Evolutionary conservation across 768 basidiomycete genomes (phyloP).

Genomic region (Pleurotus giganteus): DNA sequence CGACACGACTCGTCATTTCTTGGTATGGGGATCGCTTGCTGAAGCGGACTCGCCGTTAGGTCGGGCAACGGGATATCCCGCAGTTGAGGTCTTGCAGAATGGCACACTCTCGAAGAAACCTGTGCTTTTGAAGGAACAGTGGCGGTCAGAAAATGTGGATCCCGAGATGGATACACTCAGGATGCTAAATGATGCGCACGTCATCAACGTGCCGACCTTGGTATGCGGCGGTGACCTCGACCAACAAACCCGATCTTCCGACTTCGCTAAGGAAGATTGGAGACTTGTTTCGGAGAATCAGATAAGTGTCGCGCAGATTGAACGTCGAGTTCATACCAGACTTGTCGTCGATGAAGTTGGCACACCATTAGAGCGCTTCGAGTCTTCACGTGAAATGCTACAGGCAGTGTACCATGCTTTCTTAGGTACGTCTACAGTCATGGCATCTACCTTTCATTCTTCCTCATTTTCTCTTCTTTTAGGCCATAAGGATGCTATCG

Average conservation of each 20-base stretch:
- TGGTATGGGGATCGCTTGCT: not conserved
- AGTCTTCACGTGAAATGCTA: not conserved
- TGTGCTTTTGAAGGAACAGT: conserved; percentile 26
- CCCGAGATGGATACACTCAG: conserved; percentile 14
- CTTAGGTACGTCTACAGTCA: conserved; percentile 5
- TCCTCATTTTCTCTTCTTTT: not conserved
- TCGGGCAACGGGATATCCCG: conserved; percentile 16
- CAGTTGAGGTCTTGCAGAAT: conserved; percentile 8
- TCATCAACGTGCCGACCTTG: conserved; percentile 23
- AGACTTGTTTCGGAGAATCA: not conserved
- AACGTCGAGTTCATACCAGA: not conserved
- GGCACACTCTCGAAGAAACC: not conserved
- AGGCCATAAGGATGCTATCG: conserved; percentile 9
- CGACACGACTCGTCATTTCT: not conserved
- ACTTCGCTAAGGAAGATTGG: conserved; percentile 12
- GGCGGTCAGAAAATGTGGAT: conserved; percentile 13
- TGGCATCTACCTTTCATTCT: not conserved
- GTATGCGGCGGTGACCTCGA: conserved; percentile 26
- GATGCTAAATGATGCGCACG: conserved; percentile 9
- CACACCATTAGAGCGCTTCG: not conserved
- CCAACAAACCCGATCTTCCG: not conserved
- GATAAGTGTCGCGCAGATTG: not conserved
- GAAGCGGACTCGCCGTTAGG: conserved; percentile 14
- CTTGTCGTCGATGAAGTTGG: not conserved
- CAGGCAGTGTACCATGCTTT: not conserved